A percentile compares a stretch with the other conserved stretches of the same genome.
These are phyloP conservation scores for Leucoagaricus sp. DNA, from an alignment of 1,284 basidiomycete genomes.

Conservation along the genomic window DNA sequence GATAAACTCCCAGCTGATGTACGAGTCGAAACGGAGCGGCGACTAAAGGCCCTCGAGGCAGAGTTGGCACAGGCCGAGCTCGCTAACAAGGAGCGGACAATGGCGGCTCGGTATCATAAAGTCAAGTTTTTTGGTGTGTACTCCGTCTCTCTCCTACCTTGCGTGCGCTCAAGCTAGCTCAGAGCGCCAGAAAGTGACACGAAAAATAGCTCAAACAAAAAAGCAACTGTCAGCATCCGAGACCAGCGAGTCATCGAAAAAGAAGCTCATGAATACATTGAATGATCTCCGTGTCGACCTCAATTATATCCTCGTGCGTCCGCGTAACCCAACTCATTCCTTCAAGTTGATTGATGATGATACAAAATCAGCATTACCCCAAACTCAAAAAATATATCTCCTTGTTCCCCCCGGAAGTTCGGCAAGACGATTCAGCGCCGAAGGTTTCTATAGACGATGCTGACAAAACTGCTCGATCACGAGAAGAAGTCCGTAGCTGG, in stretches of 20 bases:
- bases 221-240: conserved; percentile 44
- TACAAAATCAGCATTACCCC: conserved; percentile 64
- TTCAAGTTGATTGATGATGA: too few species aligned
- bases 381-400: conserved; percentile 85
- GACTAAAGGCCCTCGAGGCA: conserved; percentile 70
- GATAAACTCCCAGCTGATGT: conserved; percentile 79
- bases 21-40: conserved; percentile 75
- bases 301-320: conserved; percentile 79
- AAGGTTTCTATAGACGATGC: conserved; percentile 22
- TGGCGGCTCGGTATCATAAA: conserved; percentile 80
- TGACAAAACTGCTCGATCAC: conserved; percentile 42
- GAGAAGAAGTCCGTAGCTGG: conserved; percentile 65
- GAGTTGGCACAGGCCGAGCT: conserved; percentile 73
- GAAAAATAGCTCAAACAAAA: conserved; percentile 70
- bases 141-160: neutral
- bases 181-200: conserved; percentile 82
- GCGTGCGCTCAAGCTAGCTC: neutral
- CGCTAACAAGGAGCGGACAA: conserved; percentile 68
- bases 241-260: conserved; percentile 36
- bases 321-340: neutral
- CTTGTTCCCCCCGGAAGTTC: conserved; percentile 74
- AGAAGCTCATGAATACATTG: conserved; percentile 52
- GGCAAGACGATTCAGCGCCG: conserved; percentile 34
- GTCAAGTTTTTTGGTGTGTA: conserved; percentile 86
- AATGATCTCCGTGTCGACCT: conserved; percentile 72